phyloP scores from a whole-genome alignment of 139 green algal species.

The Closterium sp. region DNA sequence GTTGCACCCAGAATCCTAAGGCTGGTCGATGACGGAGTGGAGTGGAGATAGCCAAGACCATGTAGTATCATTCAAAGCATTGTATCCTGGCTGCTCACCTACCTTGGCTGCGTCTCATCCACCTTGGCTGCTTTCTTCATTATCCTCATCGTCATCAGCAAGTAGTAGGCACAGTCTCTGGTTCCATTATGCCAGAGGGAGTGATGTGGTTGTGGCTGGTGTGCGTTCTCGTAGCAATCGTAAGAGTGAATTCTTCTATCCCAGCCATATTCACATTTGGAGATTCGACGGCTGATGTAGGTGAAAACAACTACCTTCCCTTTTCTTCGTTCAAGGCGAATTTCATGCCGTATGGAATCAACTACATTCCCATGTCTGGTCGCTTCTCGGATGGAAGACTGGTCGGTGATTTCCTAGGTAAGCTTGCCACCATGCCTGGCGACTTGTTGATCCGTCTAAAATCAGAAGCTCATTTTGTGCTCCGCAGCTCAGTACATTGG shows the following conservation, averaged over 20 bases:
- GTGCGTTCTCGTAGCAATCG: not conserved
- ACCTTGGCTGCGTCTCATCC: no score
- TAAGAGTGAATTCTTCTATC: not conserved
- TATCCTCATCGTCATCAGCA: not conserved
- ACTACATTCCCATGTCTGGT: conserved; percentile 24
- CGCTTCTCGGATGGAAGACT: conserved; percentile 6
- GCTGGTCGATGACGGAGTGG: no score
- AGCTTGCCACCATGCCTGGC: no score
- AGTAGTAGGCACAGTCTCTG: not conserved
- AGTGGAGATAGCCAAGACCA: no score
- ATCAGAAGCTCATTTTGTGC: not conserved
- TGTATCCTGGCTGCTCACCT: no score
- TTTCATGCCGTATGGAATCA: conserved; percentile 10
- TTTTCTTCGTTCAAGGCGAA: not conserved
- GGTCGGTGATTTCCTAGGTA: conserved; percentile 6
- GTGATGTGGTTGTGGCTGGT: not conserved
- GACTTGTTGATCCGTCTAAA: not conserved
- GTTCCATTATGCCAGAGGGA: not conserved
- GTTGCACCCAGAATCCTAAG: no score
- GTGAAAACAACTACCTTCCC: conserved; percentile 21
- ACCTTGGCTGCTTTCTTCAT: no score
- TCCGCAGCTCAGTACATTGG: not conserved
- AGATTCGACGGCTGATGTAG: conserved; percentile 15
- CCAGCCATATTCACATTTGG: conserved; percentile 28
- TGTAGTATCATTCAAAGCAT: no score